A percentile compares a stretch with the other conserved stretches of the same genome.
phyloP scores from a whole-genome alignment of 1,139 yeast species.

The Kodamaea suecica region DNA sequence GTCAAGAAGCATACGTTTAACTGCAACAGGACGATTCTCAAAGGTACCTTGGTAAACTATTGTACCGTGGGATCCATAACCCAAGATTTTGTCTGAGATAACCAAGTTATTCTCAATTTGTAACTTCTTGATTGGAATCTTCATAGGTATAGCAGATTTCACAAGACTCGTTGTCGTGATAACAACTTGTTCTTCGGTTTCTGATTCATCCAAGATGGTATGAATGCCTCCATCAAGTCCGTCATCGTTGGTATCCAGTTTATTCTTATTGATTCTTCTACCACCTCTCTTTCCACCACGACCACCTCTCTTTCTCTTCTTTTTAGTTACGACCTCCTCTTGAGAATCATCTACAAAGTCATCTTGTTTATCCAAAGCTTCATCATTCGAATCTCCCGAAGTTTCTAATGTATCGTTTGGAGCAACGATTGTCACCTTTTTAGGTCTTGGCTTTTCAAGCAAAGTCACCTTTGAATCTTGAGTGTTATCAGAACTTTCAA shows the following conservation, averaged over 20 bases:
- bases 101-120: slow-evolving; percentile 54
- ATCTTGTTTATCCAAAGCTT: slow-evolving; percentile 7
- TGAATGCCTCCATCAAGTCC: slow-evolving; percentile 2
- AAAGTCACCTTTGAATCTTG: neutral
- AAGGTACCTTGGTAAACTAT: slow-evolving; percentile 88
- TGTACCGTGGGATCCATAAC: slow-evolving; percentile 97
- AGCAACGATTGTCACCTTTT: slow-evolving; percentile 31
- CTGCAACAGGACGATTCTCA: slow-evolving; percentile 93
- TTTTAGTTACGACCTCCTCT: slow-evolving; percentile 22
- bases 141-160: slow-evolving; percentile 19
- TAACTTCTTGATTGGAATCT: slow-evolving; percentile 28
- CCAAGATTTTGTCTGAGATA: slow-evolving; percentile 72
- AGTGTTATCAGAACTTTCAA: slow-evolving; percentile 13
- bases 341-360: slow-evolving; percentile 5
- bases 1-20: slow-evolving; percentile 87
- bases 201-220: slow-evolving; percentile 1
- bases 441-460: slow-evolving; percentile 8
- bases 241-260: slow-evolving; percentile 11
- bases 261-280: slow-evolving; percentile 47
- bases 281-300: slow-evolving; percentile 70
- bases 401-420: slow-evolving; percentile 21
- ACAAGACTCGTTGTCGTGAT: slow-evolving; percentile 31
- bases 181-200: slow-evolving; percentile 18
- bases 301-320: slow-evolving; percentile 73
- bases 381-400: slow-evolving; percentile 12